Evolutionary conservation across 1,284 basidiomycete genomes (phyloP).

Genomic region (Ganoderma lucidum): DNA sequence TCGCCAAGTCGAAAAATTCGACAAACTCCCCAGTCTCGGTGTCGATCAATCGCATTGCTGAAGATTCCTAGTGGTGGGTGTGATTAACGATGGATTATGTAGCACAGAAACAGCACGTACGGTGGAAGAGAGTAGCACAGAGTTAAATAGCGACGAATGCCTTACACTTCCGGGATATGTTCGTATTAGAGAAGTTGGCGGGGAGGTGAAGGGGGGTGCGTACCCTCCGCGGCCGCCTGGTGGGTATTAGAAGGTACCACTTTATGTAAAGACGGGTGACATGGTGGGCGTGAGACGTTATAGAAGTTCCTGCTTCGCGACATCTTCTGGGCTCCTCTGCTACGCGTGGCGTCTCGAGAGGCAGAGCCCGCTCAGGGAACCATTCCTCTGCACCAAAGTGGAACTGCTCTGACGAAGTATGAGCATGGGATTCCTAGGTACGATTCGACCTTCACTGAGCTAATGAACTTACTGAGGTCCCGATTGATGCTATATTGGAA

Average conservation of each 20-base stretch:
- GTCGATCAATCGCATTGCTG: slow-evolving; percentile 11
- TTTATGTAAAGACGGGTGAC: neutral
- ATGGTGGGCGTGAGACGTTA: neutral
- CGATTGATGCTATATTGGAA: too few relatives aligned
- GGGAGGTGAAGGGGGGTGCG: neutral
- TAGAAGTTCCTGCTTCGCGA: neutral
- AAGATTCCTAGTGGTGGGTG: neutral
- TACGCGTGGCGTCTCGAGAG: too few relatives aligned
- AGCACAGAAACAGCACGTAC: neutral
- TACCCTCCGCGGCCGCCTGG: too few relatives aligned
- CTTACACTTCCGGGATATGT: neutral
- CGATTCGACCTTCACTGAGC: too few relatives aligned
- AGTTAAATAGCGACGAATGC: neutral
- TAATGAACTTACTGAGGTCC: too few relatives aligned
- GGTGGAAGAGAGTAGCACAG: neutral
- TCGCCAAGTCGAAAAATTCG: neutral
- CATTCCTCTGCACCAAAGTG: too few relatives aligned
- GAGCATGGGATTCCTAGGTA: too few relatives aligned
- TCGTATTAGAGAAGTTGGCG: neutral
- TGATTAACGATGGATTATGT: neutral
- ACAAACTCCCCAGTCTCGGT: neutral
- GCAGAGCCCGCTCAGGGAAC: too few relatives aligned
- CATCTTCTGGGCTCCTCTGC: neutral
- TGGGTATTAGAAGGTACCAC: neutral
- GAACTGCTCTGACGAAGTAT: too few relatives aligned